Evolutionary conservation across 2,329 filamentous ascomycete genomes (phyloP).

Genomic region (Hymenoscyphus albidus): DNA sequence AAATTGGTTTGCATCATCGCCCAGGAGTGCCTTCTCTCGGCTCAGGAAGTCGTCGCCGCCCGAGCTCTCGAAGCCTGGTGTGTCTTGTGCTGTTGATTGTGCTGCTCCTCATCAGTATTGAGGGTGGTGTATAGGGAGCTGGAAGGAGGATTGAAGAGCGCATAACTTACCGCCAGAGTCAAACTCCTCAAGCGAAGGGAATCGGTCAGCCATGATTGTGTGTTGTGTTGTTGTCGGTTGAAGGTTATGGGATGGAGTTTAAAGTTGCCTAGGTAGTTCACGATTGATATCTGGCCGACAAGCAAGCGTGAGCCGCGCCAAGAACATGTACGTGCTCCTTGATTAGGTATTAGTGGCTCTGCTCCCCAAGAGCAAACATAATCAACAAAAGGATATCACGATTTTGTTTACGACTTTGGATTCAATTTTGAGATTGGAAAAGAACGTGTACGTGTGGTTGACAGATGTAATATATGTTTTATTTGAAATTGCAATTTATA

Average conservation of each 20-base stretch:
- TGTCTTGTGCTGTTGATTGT: slow-evolving; percentile 56
- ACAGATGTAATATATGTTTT: no score
- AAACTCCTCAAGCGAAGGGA: slow-evolving; percentile 58
- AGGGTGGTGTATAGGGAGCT: background rate
- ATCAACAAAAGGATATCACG: no score
- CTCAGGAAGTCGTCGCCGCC: slow-evolving; percentile 81
- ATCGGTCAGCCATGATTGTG: slow-evolving; percentile 54
- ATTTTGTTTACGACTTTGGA: no score
- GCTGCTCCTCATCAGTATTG: slow-evolving; percentile 43
- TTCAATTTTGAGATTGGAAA: no score
- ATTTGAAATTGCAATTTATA: no score
- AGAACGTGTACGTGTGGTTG: no score
- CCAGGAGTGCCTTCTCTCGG: slow-evolving; percentile 82
- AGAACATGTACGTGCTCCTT: background rate
- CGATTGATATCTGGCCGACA: slow-evolving; percentile 8
- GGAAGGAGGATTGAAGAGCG: background rate
- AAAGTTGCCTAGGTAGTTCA: slow-evolving; percentile 6
- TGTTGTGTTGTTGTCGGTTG: slow-evolving; percentile 13
- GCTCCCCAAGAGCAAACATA: background rate
- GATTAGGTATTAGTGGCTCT: background rate
- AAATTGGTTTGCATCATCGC: slow-evolving; percentile 92
- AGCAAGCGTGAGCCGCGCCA: background rate
- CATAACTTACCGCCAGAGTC: slow-evolving; percentile 44
- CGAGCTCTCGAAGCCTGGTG: slow-evolving; percentile 49
- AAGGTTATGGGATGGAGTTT: slow-evolving; percentile 5